Conservation (phyloP, 2,329 filamentous ascomycete genomes). For the Fusarium mexicanum region DNA sequence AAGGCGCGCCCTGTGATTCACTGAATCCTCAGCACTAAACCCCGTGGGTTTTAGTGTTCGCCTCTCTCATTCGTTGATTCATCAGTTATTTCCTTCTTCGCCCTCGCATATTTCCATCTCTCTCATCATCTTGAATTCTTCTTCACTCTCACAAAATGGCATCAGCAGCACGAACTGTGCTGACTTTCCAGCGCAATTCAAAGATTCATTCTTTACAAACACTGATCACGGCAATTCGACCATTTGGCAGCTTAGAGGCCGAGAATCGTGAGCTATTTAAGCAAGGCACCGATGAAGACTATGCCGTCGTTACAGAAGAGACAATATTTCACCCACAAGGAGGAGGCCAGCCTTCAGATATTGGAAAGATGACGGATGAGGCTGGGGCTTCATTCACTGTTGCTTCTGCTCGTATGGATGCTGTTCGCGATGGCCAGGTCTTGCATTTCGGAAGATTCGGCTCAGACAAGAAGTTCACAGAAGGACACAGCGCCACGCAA, state of each 20-base stretch:
- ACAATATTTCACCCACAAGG: conserved; percentile 83
- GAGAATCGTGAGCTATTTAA: conserved; percentile 68
- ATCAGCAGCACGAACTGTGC: conserved; percentile 33
- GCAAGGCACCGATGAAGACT: conserved; percentile 58
- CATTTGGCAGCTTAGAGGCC: conserved; percentile 61
- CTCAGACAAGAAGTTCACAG: conserved; percentile 46
- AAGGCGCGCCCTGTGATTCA: conserved; percentile 10
- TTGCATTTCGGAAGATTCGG: conserved; percentile 73
- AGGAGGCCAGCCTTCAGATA: conserved; percentile 77
- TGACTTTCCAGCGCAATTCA: conserved; percentile 57
- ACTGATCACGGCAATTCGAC: conserved; percentile 56
- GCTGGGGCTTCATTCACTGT: conserved; percentile 58
- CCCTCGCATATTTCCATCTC: background rate
- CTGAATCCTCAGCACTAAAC: background rate
- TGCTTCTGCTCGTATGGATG: conserved; percentile 64
- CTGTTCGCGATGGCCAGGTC: conserved; percentile 61
- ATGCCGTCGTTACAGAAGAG: conserved; percentile 67
- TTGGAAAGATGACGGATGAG: conserved; percentile 62
- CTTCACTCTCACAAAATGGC: conserved; percentile 18
- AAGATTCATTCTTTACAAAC: conserved; percentile 56
- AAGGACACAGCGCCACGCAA: conserved; percentile 62
- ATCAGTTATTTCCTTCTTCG: background rate
- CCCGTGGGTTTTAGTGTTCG: background rate
- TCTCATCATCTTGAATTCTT: background rate
- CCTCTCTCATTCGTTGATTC: background rate